phyloP scores from a whole-genome alignment of 176 grass and related monocot genomes.

The Dactylis glomerata region DNA sequence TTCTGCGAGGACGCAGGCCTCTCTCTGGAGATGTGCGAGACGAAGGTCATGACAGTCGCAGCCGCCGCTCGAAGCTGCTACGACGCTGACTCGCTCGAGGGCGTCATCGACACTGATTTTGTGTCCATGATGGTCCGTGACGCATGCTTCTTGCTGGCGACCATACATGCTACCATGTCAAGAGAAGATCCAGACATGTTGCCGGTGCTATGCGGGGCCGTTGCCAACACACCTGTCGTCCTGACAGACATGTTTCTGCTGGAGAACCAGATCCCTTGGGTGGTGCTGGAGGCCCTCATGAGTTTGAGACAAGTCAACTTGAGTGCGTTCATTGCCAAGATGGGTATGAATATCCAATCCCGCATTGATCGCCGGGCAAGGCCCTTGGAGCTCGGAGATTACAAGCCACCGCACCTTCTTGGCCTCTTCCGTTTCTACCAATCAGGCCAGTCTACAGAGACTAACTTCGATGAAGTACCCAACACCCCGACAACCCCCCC shows the following conservation, averaged over 20 bases:
- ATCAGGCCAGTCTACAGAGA: no score
- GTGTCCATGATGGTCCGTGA: slow-evolving; percentile 3
- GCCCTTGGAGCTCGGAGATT: not conserved
- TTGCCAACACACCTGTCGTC: not conserved
- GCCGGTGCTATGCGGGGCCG: not conserved
- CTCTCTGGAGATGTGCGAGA: not conserved
- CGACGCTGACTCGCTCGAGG: not conserved
- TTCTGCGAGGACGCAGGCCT: not conserved
- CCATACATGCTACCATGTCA: not conserved
- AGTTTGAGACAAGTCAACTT: not conserved
- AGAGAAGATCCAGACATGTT: no score
- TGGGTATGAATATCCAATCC: not conserved
- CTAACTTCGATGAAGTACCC: no score
- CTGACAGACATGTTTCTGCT: not conserved
- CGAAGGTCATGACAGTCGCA: not conserved
- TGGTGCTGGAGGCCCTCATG: not conserved
- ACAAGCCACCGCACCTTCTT: not conserved
- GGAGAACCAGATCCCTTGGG: slow-evolving; percentile 15
- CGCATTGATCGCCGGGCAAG: not conserved
- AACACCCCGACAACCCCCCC: no score
- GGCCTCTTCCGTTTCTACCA: no score
- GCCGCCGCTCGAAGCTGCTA: not conserved
- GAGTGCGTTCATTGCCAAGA: not conserved
- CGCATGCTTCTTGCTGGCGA: not conserved
- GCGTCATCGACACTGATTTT: not conserved